Evolutionary conservation across 345 rosid species (phyloP).

Genomic region (Camelina hispida): DNA sequence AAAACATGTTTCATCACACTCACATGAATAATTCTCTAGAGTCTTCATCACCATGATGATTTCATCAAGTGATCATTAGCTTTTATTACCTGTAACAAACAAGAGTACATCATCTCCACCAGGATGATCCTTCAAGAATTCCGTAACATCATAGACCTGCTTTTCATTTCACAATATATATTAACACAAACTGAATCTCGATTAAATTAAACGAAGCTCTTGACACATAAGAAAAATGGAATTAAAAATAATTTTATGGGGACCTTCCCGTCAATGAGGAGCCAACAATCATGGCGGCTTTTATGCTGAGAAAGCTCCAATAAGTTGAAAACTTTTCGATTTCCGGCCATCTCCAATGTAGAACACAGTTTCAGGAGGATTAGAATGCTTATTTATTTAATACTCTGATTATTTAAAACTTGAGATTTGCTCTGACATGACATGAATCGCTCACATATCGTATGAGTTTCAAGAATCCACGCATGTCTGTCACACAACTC

Average conservation of each 20-base stretch:
- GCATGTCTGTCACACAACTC: neutral
- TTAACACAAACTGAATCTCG: conserved; percentile 6
- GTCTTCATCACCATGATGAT: neutral
- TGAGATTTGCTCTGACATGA: neutral
- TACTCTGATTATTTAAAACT: neutral
- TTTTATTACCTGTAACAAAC: neutral
- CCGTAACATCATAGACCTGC: conserved; percentile 4
- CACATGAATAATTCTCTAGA: neutral
- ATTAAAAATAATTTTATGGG: neutral
- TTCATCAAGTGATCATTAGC: neutral
- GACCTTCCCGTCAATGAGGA: conserved; percentile 74
- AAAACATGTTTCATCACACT: neutral
- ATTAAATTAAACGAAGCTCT: neutral
- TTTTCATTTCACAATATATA: neutral
- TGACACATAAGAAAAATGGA: neutral
- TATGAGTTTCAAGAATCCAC: neutral
- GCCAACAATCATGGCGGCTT: conserved; percentile 68
- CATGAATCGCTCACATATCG: neutral
- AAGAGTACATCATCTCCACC: conserved; percentile 10
- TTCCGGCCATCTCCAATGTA: conserved; percentile 47
- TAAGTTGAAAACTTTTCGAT: conserved; percentile 55
- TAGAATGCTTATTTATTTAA: neutral
- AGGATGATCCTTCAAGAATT: conserved; percentile 10
- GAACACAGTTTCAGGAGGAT: neutral
- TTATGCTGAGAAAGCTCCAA: conserved; percentile 68